Percentiles rank a stretch among this genome's conserved stretches.
These are phyloP conservation scores for Populus simonii DNA, from an alignment of 345 rosid genomes.

Conservation along the genomic window DNA sequence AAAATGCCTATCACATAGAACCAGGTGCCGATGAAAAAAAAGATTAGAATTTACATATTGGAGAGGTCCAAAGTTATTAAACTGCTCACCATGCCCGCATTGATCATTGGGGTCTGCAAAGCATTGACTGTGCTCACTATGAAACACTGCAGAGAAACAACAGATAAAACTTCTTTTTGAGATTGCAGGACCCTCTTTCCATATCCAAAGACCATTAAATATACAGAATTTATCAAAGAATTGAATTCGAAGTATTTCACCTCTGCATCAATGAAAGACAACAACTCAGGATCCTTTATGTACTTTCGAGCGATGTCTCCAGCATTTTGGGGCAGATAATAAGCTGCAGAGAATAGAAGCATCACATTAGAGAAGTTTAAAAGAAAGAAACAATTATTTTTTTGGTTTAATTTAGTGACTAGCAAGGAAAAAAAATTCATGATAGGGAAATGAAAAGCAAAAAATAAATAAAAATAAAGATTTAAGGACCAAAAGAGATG, in stretches of 20 bases:
- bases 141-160: conserved; percentile 68
- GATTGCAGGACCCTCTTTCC: not conserved
- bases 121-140: conserved; percentile 92
- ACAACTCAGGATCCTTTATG: conserved; percentile 72
- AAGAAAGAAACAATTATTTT: not conserved
- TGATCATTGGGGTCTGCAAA: conserved; percentile 89
- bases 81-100: conserved; percentile 79
- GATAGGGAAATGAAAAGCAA: not conserved
- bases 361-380: not conserved
- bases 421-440: no score
- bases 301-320: conserved; percentile 87
- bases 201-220: not conserved
- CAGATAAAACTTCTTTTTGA: conserved; percentile 2
- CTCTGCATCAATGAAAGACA: conserved; percentile 97
- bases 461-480: not conserved
- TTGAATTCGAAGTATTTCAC: conserved; percentile 33
- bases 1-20: conserved; percentile 92
- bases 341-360: conserved; percentile 49
- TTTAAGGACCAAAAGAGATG: not conserved
- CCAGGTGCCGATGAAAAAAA: conserved; percentile 43
- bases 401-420: no score
- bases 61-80: conserved; percentile 5
- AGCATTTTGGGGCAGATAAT: conserved; percentile 85
- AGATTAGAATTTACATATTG: not conserved
- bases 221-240: conserved; percentile 5